Percentiles rank a stretch among this genome's conserved stretches.
These are phyloP conservation scores for Aureobasidium sp. DNA, from an alignment of 2,329 filamentous ascomycete genomes.

Conservation along the genomic window DNA sequence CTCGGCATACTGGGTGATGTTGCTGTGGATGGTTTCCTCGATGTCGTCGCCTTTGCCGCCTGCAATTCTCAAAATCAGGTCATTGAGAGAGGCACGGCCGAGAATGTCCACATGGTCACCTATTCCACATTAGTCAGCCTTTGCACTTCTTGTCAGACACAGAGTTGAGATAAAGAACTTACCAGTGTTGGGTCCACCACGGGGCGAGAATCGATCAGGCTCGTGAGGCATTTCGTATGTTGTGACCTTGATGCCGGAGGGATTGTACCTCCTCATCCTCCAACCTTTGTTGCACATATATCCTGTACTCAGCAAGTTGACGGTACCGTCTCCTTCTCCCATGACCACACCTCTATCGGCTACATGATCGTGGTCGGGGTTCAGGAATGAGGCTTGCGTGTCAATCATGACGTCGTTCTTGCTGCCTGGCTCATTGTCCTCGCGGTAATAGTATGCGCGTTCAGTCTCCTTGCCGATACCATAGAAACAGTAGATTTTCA, in stretches of 20 bases:
- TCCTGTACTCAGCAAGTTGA: slow-evolving; percentile 81
- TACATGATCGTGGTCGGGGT: slow-evolving; percentile 58
- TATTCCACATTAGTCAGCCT: slow-evolving; percentile 21
- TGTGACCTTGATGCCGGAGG: slow-evolving; percentile 70
- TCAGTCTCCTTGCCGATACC: slow-evolving; percentile 91
- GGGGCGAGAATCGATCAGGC: slow-evolving; percentile 81
- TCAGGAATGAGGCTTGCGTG: slow-evolving; percentile 62
- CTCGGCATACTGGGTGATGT: slow-evolving; percentile 74
- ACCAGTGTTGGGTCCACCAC: slow-evolving; percentile 61
- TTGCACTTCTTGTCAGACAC: neutral
- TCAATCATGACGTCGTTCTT: slow-evolving; percentile 55
- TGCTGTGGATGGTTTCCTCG: slow-evolving; percentile 67
- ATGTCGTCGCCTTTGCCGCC: slow-evolving; percentile 79
- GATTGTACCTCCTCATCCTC: slow-evolving; percentile 91
- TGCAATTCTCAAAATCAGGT: slow-evolving; percentile 78
- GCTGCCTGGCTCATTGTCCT: slow-evolving; percentile 58
- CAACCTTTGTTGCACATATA: slow-evolving; percentile 98
- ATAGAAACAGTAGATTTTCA: slow-evolving; percentile 98
- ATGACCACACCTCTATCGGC: slow-evolving; percentile 86
- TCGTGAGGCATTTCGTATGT: slow-evolving; percentile 96
- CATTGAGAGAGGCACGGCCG: slow-evolving; percentile 80
- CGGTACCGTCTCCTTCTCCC: slow-evolving; percentile 93
- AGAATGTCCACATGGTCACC: slow-evolving; percentile 97
- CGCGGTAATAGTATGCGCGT: slow-evolving; percentile 82
- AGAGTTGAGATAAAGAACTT: slow-evolving; percentile 17